Evolutionary conservation across 2,329 filamentous ascomycete genomes (phyloP).

Genomic region (Hypoxylon rubiginosum): DNA sequence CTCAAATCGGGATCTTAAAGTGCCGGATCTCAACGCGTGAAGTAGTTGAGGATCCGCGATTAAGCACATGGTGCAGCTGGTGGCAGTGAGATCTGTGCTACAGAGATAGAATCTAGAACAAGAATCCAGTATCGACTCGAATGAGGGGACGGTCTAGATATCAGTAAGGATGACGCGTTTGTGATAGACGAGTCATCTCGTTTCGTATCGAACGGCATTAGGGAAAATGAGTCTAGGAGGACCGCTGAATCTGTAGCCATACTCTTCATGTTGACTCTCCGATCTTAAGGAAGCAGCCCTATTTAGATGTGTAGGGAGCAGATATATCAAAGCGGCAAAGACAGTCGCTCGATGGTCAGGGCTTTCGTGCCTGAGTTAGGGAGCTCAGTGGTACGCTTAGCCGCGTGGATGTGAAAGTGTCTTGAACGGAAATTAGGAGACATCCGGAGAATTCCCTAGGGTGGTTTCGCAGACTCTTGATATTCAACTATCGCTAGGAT

Average conservation of each 20-base stretch:
- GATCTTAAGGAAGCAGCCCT: no score
- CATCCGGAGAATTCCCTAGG: neutral
- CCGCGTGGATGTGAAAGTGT: neutral
- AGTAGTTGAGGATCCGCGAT: neutral
- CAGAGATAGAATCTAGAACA: slow-evolving; percentile 1
- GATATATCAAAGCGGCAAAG: neutral
- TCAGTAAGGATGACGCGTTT: slow-evolving; percentile 1
- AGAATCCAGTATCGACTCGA: neutral
- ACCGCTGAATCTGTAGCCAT: neutral
- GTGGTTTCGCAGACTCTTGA: neutral
- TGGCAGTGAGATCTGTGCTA: slow-evolving; percentile 13
- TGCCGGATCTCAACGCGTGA: slow-evolving; percentile 4
- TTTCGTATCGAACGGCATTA: neutral
- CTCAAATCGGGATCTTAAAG: slow-evolving; percentile 1
- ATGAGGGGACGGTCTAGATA: neutral
- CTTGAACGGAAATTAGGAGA: slow-evolving; percentile 31
- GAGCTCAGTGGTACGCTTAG: neutral
- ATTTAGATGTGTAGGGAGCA: no score
- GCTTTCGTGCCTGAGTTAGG: neutral
- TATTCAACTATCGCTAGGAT: neutral
- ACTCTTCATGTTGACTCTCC: neutral
- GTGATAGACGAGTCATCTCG: neutral
- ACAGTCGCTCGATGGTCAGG: neutral
- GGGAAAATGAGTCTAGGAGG: neutral
- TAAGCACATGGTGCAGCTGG: slow-evolving; percentile 2